Base-by-base conservation (phyloP, 2,329 filamentous ascomycete species). In the Blumeria hordei region DNA sequence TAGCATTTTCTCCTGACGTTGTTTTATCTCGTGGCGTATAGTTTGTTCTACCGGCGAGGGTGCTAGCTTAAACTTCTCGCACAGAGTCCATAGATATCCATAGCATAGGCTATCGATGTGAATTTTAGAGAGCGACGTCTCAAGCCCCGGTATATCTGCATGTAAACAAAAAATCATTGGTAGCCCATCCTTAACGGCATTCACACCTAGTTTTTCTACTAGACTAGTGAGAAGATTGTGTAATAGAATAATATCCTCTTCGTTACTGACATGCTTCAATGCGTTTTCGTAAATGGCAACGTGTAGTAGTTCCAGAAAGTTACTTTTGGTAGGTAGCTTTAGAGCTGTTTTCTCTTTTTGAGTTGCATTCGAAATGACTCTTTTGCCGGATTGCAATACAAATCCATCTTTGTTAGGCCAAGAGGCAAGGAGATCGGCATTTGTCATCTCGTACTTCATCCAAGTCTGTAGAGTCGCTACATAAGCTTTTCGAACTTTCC, bases 141-240 rank as follows among this genome's bases (percentile, higher is more conserved):
- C 78, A 3, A 80, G 72, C 7, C 77, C 75, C 55, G 78, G 74
- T 35, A 92, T 83, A 59, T 92, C 86, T 62, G 94, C 86, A 66
- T 95, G 88, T 1, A 96, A 74, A 49, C 83, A 78, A 66, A 93
- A 80, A 10, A 94, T 75, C 88, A 95, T 94, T 1, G 88, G 87
- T 39, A 95, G 68, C 0, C 88, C 87, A 62, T 77, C 83, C 56
- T 82, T 77, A 5, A 76, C 76, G 14, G 86, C 83, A 64, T 95
- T 94, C 53, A 94, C 78, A 3, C 90, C 88, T 0, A 95, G 73
- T 56, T 79, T 80, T 56, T 78, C 74, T 8, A 87, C 76, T n/a
- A 94, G 72, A 55, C 77, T 85, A 10, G 78, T 72, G 39, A 94
- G 74, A 10, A 95, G 72, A 3, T 87, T 72, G 63, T 94, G 87